Percentiles rank a stretch among this genome's conserved stretches.
Evolutionary conservation across 2,329 filamentous ascomycete genomes (phyloP).

Genomic region (Rhytidhysteron rufulum): DNA sequence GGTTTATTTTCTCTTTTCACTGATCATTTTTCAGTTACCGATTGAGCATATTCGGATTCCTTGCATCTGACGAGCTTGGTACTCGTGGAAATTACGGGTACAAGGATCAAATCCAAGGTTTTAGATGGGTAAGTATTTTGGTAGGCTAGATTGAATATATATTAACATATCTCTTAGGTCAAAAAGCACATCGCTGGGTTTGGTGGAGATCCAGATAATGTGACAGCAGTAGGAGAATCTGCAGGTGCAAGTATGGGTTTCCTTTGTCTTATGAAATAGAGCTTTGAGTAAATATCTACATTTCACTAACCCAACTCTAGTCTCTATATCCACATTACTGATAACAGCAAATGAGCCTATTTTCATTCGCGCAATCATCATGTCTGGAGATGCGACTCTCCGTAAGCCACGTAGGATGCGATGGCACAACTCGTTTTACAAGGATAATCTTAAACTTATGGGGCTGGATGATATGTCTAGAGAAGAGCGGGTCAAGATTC

Average conservation of each 20-base stretch:
- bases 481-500: slow-evolving; percentile 9
- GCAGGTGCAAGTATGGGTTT: slow-evolving; percentile 40
- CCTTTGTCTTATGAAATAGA: background rate
- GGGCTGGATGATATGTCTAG: slow-evolving; percentile 10
- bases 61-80: slow-evolving; percentile 47
- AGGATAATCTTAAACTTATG: slow-evolving; percentile 18
- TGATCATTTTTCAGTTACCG: slow-evolving; percentile 16
- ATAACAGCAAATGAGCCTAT: slow-evolving; percentile 5
- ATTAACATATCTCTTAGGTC: background rate
- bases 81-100: slow-evolving; percentile 27
- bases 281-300: background rate
- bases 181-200: slow-evolving; percentile 36
- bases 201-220: slow-evolving; percentile 35
- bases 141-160: background rate
- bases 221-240: slow-evolving; percentile 44
- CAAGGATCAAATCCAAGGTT: slow-evolving; percentile 32
- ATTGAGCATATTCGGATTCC: slow-evolving; percentile 25
- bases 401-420: slow-evolving; percentile 20
- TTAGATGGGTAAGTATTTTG: slow-evolving; percentile 28
- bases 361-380: slow-evolving; percentile 26
- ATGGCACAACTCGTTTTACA: slow-evolving; percentile 26
- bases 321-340: background rate
- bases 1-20: background rate
- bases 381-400: slow-evolving; percentile 27
- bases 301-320: background rate